Percentiles rank a stretch among this genome's conserved stretches.
phyloP scores from a whole-genome alignment of 371 early-diverging fungal genomes.

The Haplosporangium sp. region DNA sequence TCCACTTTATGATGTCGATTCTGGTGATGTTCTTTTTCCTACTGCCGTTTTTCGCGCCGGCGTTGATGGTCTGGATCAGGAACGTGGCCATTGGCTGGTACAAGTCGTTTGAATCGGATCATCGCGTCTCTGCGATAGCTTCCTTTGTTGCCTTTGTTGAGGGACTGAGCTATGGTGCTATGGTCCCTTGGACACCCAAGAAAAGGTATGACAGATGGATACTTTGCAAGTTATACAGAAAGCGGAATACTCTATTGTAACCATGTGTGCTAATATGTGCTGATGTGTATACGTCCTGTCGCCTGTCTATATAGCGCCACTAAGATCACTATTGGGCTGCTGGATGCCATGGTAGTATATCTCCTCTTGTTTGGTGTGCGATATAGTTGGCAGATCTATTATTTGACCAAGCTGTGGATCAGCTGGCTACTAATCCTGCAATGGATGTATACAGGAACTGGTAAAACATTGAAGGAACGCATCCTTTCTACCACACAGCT shows the following conservation, averaged over 20 bases:
- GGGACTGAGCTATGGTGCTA: conserved; percentile 57
- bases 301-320: conserved; percentile 12
- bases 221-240: neutral
- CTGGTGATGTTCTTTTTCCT: conserved; percentile 63
- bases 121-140: conserved; percentile 65
- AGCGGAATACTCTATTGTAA: neutral
- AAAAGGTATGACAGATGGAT: conserved; percentile 55
- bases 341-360: conserved; percentile 25
- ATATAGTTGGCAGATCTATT: conserved; percentile 39
- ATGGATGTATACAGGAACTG: conserved; percentile 3
- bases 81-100: conserved; percentile 74
- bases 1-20: conserved; percentile 62
- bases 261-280: too few species aligned
- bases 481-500: neutral
- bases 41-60: conserved; percentile 68
- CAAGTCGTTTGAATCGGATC: conserved; percentile 69
- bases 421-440: conserved; percentile 24
- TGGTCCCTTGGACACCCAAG: conserved; percentile 58
- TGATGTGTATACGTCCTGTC: too few species aligned
- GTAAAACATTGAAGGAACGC: neutral
- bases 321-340: conserved; percentile 10
- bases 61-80: conserved; percentile 71
- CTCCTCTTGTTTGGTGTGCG: conserved; percentile 29
- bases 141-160: conserved; percentile 70
- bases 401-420: conserved; percentile 16